These are phyloP conservation scores for Candida nemodendra DNA, from an alignment of 805 yeast genomes.

Conservation along the genomic window DNA sequence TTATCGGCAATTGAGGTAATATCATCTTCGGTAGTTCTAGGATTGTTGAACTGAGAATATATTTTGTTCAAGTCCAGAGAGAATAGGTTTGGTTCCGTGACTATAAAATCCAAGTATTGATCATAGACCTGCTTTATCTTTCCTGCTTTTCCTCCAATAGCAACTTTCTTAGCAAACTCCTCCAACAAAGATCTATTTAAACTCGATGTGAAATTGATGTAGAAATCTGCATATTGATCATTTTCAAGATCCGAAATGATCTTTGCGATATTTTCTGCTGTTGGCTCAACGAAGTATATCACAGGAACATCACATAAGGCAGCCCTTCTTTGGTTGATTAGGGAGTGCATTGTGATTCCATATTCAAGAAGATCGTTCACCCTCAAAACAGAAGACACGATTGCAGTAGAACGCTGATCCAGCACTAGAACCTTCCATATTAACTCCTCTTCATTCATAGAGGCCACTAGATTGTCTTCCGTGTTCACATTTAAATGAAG, in stretches of 20 bases:
- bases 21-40: conserved; percentile 68
- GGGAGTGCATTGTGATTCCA: conserved; percentile 88
- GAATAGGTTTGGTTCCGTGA: conserved; percentile 89
- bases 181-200: conserved; percentile 78
- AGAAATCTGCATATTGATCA: conserved; percentile 76
- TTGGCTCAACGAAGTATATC: conserved; percentile 87
- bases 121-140: conserved; percentile 87
- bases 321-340: conserved; percentile 70
- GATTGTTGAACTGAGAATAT: conserved; percentile 68
- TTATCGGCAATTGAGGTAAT: conserved; percentile 66
- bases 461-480: conserved; percentile 49
- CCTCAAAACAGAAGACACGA: conserved; percentile 86
- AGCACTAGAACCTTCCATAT: conserved; percentile 90
- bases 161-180: conserved; percentile 81
- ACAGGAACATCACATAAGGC: conserved; percentile 93
- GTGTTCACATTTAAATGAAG: conserved; percentile 79
- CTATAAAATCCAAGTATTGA: conserved; percentile 88
- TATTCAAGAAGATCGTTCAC: conserved; percentile 87
- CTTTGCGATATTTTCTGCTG: conserved; percentile 64
- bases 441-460: conserved; percentile 61
- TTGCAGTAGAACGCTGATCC: conserved; percentile 77
- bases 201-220: conserved; percentile 83
- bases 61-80: conserved; percentile 67
- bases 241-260: conserved; percentile 71
- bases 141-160: conserved; percentile 65